Evolutionary conservation across 2,329 filamentous ascomycete genomes (phyloP), one percentile per base, ranked within the genome.

Genomic region (Colletotrichum sp.): DNA sequence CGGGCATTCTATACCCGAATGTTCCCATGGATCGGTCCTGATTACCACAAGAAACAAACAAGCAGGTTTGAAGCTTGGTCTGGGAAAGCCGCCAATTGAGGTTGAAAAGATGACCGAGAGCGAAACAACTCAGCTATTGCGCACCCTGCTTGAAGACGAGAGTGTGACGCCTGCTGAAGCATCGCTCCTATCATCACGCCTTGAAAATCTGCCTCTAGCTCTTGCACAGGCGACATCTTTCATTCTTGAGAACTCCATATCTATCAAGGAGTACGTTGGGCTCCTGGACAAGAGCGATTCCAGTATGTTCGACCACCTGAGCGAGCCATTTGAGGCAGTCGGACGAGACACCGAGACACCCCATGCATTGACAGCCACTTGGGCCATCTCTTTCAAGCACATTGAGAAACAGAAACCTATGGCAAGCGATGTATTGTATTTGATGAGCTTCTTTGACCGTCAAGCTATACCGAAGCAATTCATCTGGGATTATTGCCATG

Each of bases 371-470:
- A 61, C 74, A 5, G 34, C 57, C 2, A 83, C 81, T 7, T 83
- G 81, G 82, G 76, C 80, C 32, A 77, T 83, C 72, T 68, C 80
- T 2, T 80, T 83, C 34, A 76, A 80, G 2, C 76, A 85, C 12
- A 85, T 89, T 36, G 81, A 80, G 8, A 68, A 77, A 1, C 72
- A 77, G 19, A 71, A 80, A 15, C 79, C 73, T 5, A 80, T 82
- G 1, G 87, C 88, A 15, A 81, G 87, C 4, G 77, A 86, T 11
- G 79, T 83, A 4, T 66, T 85, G 2, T 85, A 82, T 1, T 81
- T 89, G 8, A 85, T 89, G 83, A 87, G 87, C 79, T 84, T 87
- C 69, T 85, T 86, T 1, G 76, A 83, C 4, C 36, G 52, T 9
- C 80, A 80, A 6, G 84, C 82, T 9, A 87, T 89, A 28, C 84